Percentiles rank a stretch among this genome's conserved stretches.
Conservation (phyloP, 1,284 basidiomycete genomes). For the Naganishia cerealis region DNA sequence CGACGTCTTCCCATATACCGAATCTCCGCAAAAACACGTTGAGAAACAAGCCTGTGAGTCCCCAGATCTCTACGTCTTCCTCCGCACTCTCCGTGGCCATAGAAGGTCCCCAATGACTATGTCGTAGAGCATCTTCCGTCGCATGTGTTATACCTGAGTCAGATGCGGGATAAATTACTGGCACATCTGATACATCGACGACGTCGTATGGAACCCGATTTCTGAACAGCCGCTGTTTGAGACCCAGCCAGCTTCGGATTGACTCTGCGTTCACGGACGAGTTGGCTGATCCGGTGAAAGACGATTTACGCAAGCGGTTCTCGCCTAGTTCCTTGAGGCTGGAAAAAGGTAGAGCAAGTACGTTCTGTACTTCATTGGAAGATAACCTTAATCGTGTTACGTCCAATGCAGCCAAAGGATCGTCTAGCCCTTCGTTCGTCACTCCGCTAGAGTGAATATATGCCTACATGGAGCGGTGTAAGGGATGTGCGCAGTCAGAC, state of each 20-base stretch:
- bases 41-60: conserved; percentile 77
- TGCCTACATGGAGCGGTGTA: conserved; percentile 56
- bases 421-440: neutral
- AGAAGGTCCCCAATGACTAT: conserved; percentile 1
- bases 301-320: neutral
- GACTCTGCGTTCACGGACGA: neutral
- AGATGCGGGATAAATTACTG: neutral
- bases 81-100: conserved; percentile 40
- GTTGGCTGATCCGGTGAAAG: neutral
- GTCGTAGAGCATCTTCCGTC: neutral
- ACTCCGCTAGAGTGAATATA: conserved; percentile 57
- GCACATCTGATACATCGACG: conserved; percentile 9
- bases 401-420: neutral
- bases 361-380: conserved; percentile 12
- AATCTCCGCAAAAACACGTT: conserved; percentile 62
- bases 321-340: neutral
- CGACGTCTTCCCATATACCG: conserved; percentile 48
- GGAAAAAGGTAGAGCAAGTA: conserved; percentile 1
- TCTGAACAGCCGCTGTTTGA: conserved; percentile 7
- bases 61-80: conserved; percentile 67
- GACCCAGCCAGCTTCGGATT: conserved; percentile 25
- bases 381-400: conserved; percentile 6
- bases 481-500: neutral
- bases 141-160: neutral
- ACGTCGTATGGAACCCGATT: conserved; percentile 16